Evolutionary conservation across 257 asterid species (phyloP).

Genomic region (Forsythia suspensa): DNA sequence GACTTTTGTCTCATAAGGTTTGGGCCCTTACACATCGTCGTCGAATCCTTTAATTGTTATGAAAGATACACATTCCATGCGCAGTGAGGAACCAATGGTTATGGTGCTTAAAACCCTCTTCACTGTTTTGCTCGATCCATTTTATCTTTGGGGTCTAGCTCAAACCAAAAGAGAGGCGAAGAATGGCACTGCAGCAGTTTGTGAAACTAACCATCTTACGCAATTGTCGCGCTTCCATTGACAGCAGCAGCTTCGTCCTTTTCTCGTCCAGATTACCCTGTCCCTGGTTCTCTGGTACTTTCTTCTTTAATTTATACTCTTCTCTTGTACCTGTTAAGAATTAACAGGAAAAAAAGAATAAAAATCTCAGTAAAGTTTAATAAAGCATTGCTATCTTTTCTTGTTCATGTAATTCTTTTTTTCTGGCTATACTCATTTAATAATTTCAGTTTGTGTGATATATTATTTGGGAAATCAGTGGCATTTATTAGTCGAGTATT

Average conservation of each 20-base stretch:
- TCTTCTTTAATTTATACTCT: neutral
- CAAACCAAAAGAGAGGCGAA: conserved; percentile 10
- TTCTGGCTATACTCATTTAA: too few relatives aligned
- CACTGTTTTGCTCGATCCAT: neutral
- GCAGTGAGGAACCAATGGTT: too few relatives aligned
- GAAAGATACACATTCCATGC: too few relatives aligned
- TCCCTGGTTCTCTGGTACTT: conserved; percentile 39
- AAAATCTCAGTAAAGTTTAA: neutral
- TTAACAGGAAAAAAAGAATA: neutral
- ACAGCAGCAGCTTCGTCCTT: conserved; percentile 23
- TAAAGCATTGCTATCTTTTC: neutral
- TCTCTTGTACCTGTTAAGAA: neutral
- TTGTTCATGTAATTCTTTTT: neutral
- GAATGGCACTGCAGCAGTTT: conserved; percentile 49
- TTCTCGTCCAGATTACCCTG: conserved; percentile 34
- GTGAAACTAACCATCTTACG: conserved; percentile 50
- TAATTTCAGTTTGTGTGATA: too few relatives aligned
- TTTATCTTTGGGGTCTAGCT: neutral
- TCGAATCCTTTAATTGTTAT: too few relatives aligned
- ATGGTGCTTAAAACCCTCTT: too few relatives aligned
- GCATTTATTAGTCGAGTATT: too few relatives aligned
- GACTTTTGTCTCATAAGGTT: too few relatives aligned
- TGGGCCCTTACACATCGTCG: too few relatives aligned
- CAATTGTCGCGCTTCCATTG: conserved; percentile 23
- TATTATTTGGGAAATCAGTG: too few relatives aligned